phyloP scores from a whole-genome alignment of 139 green algal genomes.

The Coccomyxa sp. region DNA sequence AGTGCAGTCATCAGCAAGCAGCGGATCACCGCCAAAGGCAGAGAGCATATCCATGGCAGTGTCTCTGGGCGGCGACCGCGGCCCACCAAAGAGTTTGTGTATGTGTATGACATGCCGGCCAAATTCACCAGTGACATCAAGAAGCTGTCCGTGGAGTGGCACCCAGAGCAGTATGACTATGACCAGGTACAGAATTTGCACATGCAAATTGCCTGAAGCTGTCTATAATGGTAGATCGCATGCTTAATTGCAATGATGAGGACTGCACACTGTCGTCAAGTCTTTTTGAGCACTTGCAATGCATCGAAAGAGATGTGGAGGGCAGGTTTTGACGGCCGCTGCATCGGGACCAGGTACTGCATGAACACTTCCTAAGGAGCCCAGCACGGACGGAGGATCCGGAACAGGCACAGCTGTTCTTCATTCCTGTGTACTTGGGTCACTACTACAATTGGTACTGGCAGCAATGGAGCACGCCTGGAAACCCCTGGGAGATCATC shows the following conservation, averaged over 20 bases:
- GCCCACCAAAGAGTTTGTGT: neutral
- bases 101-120: neutral
- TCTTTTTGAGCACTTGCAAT: no score
- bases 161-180: constrained; percentile 5
- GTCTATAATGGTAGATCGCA: no score
- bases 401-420: constrained; percentile 1
- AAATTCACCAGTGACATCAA: neutral
- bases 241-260: no score
- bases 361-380: neutral
- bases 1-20: no score
- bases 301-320: neutral
- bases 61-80: neutral
- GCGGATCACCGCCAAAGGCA: no score
- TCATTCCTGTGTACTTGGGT: neutral
- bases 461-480: constrained; percentile 5
- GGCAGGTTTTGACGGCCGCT: neutral
- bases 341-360: neutral
- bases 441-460: neutral
- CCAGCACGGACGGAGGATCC: neutral
- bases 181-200: neutral
- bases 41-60: neutral
- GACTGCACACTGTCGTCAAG: no score
- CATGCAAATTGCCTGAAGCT: neutral
- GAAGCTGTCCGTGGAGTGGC: neutral
- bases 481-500: neutral